Evolutionary conservation across 2,329 filamentous ascomycete genomes (phyloP).

Genomic region (Tolypocladium ovalisporum): DNA sequence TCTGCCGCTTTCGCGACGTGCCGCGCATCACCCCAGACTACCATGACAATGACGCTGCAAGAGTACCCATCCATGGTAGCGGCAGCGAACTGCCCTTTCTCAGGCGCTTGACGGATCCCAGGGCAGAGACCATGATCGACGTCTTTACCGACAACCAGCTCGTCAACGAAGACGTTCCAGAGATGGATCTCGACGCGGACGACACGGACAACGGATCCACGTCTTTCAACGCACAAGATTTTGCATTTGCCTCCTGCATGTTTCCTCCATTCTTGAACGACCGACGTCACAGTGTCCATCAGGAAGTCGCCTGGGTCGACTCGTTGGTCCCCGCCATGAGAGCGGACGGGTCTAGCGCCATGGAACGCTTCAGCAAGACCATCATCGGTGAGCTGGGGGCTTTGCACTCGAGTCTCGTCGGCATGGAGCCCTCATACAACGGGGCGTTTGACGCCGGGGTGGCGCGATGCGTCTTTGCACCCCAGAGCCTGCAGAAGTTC

Average conservation of each 20-base stretch:
- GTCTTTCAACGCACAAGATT: not conserved
- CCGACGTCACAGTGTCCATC: not conserved
- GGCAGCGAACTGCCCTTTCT: not conserved
- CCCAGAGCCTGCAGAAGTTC: constrained; percentile 9
- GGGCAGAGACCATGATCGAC: constrained; percentile 2
- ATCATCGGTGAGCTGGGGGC: not conserved
- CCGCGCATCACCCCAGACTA: not conserved
- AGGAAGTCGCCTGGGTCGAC: not conserved
- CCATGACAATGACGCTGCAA: not conserved
- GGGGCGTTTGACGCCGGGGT: not conserved
- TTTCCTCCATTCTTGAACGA: constrained; percentile 5
- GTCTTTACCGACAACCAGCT: not conserved
- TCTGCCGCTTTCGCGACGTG: constrained; percentile 1
- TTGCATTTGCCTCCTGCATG: not conserved
- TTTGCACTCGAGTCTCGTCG: not conserved
- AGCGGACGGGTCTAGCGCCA: not conserved
- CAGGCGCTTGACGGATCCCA: constrained; percentile 2
- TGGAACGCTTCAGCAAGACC: not conserved
- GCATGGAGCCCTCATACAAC: not conserved
- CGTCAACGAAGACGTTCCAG: constrained; percentile 2
- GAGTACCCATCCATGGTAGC: not conserved
- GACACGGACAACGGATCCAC: not conserved
- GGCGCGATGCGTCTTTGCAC: constrained; percentile 9
- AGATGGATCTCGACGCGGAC: constrained; percentile 1
- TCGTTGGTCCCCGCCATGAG: not conserved